These are phyloP conservation scores for Medicago arabica DNA, from an alignment of 306 rosid species.

Conservation along the genomic window DNA sequence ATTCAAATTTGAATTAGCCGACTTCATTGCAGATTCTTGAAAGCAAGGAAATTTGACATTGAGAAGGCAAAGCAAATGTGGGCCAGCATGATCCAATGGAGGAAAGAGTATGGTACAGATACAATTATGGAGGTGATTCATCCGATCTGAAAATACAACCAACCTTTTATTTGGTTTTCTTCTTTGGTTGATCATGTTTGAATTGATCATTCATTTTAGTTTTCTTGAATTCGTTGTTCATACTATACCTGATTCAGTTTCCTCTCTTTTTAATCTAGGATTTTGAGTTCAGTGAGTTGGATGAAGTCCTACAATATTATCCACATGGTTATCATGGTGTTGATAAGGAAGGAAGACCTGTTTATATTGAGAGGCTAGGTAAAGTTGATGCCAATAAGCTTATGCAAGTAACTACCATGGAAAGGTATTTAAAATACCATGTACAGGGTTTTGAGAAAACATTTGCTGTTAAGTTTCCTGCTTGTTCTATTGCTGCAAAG, in stretches of 20 bases:
- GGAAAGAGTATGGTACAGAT: conserved; percentile 85
- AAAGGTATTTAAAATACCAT: conserved; percentile 81
- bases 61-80: conserved; percentile 93
- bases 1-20: conserved; percentile 22
- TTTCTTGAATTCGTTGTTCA: conserved; percentile 21
- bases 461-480: conserved; percentile 86
- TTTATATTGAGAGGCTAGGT: conserved; percentile 88
- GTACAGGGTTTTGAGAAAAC: conserved; percentile 85
- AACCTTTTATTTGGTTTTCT: conserved; percentile 26
- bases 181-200: conserved; percentile 27
- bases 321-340: conserved; percentile 95
- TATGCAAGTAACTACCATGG: conserved; percentile 80
- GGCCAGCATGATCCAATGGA: conserved; percentile 93
- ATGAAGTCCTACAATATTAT: conserved; percentile 76
- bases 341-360: conserved; percentile 90
- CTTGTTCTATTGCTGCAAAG: conserved; percentile 93
- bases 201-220: conserved; percentile 17
- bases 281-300: conserved; percentile 74
- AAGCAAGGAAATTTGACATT: conserved; percentile 90
- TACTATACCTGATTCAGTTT: conserved; percentile 5
- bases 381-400: conserved; percentile 83
- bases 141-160: conserved; percentile 25
- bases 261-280: conserved; percentile 58
- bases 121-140: conserved; percentile 75
- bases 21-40: conserved; percentile 71